Evolutionary conservation across 176 grass and related monocot genomes (phyloP), one percentile per base, ranked within the genome.

Genomic region (Lolium multiflorum): DNA sequence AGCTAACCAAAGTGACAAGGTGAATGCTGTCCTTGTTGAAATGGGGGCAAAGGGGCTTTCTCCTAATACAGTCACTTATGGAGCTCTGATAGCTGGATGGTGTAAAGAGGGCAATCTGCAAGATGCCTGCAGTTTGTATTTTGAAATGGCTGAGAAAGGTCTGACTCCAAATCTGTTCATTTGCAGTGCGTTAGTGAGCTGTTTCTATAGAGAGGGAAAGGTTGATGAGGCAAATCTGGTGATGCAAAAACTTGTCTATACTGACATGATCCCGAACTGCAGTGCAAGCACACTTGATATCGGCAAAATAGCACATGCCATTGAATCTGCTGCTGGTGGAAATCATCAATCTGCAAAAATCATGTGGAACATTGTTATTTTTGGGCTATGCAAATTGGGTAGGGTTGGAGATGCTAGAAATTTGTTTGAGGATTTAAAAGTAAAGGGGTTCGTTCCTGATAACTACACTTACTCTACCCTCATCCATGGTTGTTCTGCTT

Each of bases 331-430:
- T 83, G 41, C 76, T 69, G 62, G 48, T 67, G 88, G 70, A 81
- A 90, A 89, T 88, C 75, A 73, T 79, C 79, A 86, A 52, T 91
- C 88, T 64, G 82, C 83, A 81, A 94, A 86, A 62, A 86, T 98
- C 52, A 91, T 95, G 92, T 96, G 88, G 92, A 98, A 96, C 85
- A 84, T 98, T 77, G 83, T 96, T 81, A 91, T 98, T 51, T 94
- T 89, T 91, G 96, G 91, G 43, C 76, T 98, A 59, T 98, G 91
- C 85, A 98, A 92, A 82, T 88, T 89, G 28, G 90, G 91, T 89
- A 98, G 83, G 78, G 78, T 91, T 84, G 72, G 69, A 44, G 88
- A 98, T 84, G 96, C 96, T 81, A 95, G 83, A 86, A 86, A 43
- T 71, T 71, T 96, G 75, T 94, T 91, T 35, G 18, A 60, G 56